A percentile compares a stretch with the other conserved stretches of the same genome.
phyloP scores from a whole-genome alignment of 2,329 filamentous ascomycete genomes.

The Scedosporium dehoogii region DNA sequence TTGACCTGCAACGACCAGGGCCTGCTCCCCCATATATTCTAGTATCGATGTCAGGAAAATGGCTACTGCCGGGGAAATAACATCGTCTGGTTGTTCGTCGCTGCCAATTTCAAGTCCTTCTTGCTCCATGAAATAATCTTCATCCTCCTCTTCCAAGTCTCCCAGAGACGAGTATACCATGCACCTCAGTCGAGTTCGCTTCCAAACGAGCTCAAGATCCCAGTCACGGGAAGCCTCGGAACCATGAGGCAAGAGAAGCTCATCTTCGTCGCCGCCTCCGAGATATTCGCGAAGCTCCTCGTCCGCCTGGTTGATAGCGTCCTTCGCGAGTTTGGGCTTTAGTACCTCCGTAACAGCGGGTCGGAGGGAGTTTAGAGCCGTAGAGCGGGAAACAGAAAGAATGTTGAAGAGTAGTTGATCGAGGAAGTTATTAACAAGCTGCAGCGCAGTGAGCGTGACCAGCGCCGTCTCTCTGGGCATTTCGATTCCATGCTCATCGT shows the following conservation, averaged over 20 bases:
- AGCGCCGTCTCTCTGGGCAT: conserved; percentile 57
- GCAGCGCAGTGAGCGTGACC: conserved; percentile 63
- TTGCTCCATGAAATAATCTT: conserved; percentile 77
- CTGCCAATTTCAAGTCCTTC: conserved; percentile 50
- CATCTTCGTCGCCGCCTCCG: conserved; percentile 68
- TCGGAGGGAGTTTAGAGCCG: conserved; percentile 62
- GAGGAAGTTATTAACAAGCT: conserved; percentile 80
- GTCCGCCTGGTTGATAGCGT: conserved; percentile 73
- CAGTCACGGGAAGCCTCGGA: conserved; percentile 47
- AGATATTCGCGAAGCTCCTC: conserved; percentile 84
- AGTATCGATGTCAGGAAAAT: conserved; percentile 94
- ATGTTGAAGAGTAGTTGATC: conserved; percentile 91
- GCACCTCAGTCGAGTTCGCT: conserved; percentile 80
- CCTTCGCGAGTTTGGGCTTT: conserved; percentile 78
- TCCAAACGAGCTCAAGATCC: conserved; percentile 92
- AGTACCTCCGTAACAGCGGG: conserved; percentile 79
- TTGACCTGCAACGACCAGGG: conserved; percentile 76
- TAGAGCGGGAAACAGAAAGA: conserved; percentile 69
- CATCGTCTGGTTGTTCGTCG: conserved; percentile 37
- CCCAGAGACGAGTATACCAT: conserved; percentile 98
- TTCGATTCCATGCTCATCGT: conserved; percentile 57
- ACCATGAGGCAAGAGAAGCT: conserved; percentile 46
- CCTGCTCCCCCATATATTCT: conserved; percentile 88
- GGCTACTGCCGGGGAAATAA: conserved; percentile 80
- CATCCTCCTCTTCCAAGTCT: conserved; percentile 96